A percentile compares a stretch with the other conserved stretches of the same genome.
Evolutionary conservation across 495 filamentous ascomycete genomes (phyloP).

Genomic region (Penicillium cataractarum): DNA sequence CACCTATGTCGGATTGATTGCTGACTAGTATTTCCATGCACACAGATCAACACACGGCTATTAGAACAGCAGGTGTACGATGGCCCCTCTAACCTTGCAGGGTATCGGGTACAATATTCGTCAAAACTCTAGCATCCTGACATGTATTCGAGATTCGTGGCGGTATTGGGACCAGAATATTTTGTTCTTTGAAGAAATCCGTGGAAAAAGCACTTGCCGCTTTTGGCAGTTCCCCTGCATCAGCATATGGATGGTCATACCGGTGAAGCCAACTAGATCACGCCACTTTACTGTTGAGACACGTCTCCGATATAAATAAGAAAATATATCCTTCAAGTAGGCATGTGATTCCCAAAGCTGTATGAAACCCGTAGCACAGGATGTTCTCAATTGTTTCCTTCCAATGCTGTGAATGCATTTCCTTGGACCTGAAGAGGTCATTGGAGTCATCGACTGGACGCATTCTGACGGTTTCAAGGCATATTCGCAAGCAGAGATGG

Average conservation of each 20-base stretch:
- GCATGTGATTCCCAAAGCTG: too few species aligned
- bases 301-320: too few species aligned
- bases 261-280: too few species aligned
- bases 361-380: too few species aligned
- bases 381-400: too few species aligned
- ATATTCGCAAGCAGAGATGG: not conserved
- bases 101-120: conserved; percentile 2
- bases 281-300: too few species aligned
- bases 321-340: too few species aligned
- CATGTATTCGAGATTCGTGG: not conserved
- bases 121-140: conserved; percentile 13
- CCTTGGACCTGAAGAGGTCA: too few species aligned
- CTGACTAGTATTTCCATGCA: not conserved
- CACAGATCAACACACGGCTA: conserved; percentile 71
- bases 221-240: not conserved
- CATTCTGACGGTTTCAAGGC: too few species aligned
- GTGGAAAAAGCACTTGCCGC: not conserved
- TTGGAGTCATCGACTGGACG: too few species aligned
- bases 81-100: conserved; percentile 61
- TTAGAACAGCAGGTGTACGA: conserved; percentile 79
- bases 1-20: not conserved
- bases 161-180: not conserved
- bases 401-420: too few species aligned
- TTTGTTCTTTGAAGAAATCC: not conserved
- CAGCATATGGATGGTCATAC: too few species aligned